Conservation (phyloP, 208 protist genomes). For the Acanthamoeba royreba region DNA sequence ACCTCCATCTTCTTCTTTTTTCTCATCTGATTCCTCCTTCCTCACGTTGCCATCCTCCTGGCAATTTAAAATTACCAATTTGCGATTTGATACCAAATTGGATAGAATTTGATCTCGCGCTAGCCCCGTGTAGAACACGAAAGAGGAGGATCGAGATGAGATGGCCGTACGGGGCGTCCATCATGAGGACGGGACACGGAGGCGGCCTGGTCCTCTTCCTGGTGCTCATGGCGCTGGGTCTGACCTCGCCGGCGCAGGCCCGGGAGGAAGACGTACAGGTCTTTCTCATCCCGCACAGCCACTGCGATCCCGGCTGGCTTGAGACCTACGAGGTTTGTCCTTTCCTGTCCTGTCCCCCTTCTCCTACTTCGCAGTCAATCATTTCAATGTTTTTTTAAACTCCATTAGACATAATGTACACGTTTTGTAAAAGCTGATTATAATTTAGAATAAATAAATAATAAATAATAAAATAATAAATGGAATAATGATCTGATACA, state of each 20-base stretch:
- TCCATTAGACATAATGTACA: neutral
- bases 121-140: neutral
- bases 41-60: too few relatives aligned
- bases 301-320: slow-evolving; percentile 78
- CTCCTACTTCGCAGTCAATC: neutral
- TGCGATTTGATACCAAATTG: too few relatives aligned
- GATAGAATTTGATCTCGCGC: too few relatives aligned
- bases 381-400: neutral
- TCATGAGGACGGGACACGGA: too few relatives aligned
- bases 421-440: too few relatives aligned
- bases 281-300: slow-evolving; percentile 50
- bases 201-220: too few relatives aligned
- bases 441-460: neutral
- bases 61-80: too few relatives aligned
- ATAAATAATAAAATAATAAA: neutral
- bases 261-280: neutral
- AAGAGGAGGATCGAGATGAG: too few relatives aligned
- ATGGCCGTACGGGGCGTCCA: too few relatives aligned
- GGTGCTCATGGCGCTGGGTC: too few relatives aligned
- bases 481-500: neutral
- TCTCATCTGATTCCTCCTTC: too few relatives aligned
- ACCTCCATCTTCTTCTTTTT: neutral
- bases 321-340: slow-evolving; percentile 61
- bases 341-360: neutral
- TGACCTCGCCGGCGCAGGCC: too few relatives aligned